phyloP scores from a whole-genome alignment of 345 rosid species.

The Melastoma malabathricum region DNA sequence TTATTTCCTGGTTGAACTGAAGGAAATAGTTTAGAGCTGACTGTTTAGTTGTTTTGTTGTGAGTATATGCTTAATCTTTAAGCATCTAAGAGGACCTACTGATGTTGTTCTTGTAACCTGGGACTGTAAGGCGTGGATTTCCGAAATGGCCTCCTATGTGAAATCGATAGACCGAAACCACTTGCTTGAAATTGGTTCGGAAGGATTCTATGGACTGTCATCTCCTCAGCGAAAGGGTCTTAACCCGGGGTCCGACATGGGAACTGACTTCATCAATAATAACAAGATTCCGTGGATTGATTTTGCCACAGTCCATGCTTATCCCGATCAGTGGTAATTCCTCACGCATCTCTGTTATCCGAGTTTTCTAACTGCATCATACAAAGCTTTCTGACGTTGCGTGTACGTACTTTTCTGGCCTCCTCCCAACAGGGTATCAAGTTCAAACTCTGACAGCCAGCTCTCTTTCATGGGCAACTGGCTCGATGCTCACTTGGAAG shows the following conservation, averaged over 20 bases:
- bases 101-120: constrained; percentile 3
- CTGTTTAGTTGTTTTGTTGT: too few species aligned
- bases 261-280: constrained; percentile 83
- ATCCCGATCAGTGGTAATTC: constrained; percentile 89
- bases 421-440: constrained; percentile 36
- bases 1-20: too few species aligned
- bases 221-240: constrained; percentile 52
- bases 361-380: background rate
- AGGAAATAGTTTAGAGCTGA: too few species aligned
- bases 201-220: constrained; percentile 78
- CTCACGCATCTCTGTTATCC: background rate
- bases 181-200: constrained; percentile 70
- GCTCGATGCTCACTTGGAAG: constrained; percentile 63
- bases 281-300: constrained; percentile 64
- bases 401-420: background rate
- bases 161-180: constrained; percentile 73
- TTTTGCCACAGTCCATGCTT: constrained; percentile 73
- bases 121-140: constrained; percentile 58
- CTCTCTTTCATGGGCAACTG: constrained; percentile 61
- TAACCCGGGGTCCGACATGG: constrained; percentile 55
- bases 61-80: too few species aligned
- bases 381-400: background rate
- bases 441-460: constrained; percentile 33
- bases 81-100: background rate
- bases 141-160: constrained; percentile 74